A percentile compares a stretch with the other conserved stretches of the same genome.
phyloP scores from a whole-genome alignment of 169 alveolate species.

The Sarcocystis neurona region DNA sequence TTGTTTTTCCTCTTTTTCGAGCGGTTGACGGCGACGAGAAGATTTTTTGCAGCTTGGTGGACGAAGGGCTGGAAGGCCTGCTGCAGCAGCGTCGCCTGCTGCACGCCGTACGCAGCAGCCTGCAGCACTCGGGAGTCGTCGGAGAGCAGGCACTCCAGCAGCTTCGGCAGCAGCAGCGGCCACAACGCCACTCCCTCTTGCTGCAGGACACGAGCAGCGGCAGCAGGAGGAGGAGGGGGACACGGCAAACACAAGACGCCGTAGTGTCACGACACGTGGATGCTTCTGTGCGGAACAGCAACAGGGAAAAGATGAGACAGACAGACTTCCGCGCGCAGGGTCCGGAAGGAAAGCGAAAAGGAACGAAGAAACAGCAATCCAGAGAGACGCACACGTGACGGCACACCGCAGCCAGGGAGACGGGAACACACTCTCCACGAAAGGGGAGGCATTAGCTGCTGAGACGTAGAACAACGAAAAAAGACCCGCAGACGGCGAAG shows the following conservation, averaged over 20 bases:
- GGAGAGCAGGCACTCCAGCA: conserved; percentile 27
- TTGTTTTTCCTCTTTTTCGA: background rate
- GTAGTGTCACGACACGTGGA: too few relatives aligned
- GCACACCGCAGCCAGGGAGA: too few relatives aligned
- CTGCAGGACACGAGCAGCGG: background rate
- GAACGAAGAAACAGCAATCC: background rate
- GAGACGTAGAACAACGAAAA: background rate
- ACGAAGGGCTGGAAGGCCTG: conserved; percentile 43
- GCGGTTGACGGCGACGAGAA: conserved; percentile 27
- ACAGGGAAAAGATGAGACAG: too few relatives aligned
- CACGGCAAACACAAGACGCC: too few relatives aligned
- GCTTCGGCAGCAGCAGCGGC: conserved; percentile 45
- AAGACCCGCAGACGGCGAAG: background rate
- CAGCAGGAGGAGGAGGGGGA: too few relatives aligned
- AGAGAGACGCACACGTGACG: background rate
- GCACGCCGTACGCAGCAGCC: conserved; percentile 83
- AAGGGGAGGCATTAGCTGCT: background rate
- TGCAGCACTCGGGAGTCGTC: conserved; percentile 76
- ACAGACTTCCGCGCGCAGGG: too few relatives aligned
- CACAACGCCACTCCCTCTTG: conserved; percentile 12
- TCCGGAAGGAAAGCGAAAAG: background rate
- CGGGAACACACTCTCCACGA: too few relatives aligned
- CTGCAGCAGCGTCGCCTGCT: conserved; percentile 67
- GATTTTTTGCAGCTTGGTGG: conserved; percentile 2
- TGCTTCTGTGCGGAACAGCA: too few relatives aligned